These are phyloP conservation scores for Cladosporium velox DNA, from an alignment of 2,329 filamentous ascomycete species.

Conservation along the genomic window DNA sequence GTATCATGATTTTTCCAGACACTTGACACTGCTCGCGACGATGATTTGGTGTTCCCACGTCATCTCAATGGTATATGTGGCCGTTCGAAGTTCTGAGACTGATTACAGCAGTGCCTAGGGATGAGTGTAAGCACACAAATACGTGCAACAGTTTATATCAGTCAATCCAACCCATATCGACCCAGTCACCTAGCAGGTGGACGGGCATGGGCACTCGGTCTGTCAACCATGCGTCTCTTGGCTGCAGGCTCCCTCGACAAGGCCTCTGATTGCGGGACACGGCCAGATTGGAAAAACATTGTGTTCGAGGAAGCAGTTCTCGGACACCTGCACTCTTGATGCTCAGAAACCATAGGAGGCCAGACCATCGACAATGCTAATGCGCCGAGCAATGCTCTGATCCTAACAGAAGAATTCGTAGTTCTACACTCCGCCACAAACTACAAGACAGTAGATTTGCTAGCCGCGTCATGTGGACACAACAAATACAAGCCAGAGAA, in stretches of 20 bases:
- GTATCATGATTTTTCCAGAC: too few species aligned
- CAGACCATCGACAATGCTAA: not conserved
- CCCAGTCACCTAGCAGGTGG: too few species aligned
- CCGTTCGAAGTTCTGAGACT: not conserved
- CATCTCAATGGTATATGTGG: not conserved
- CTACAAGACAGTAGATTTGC: not conserved
- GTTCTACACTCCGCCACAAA: not conserved
- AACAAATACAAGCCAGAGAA: not conserved
- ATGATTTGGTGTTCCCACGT: too few species aligned
- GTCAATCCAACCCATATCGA: not conserved
- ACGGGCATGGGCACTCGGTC: not conserved
- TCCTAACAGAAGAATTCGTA: not conserved
- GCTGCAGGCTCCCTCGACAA: not conserved
- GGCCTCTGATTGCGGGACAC: not conserved
- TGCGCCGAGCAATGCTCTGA: not conserved
- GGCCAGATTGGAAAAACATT: not conserved
- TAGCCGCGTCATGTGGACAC: not conserved
- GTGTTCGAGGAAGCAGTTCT: not conserved
- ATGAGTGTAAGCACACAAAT: not conserved
- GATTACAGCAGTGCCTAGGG: not conserved
- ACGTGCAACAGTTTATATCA: not conserved
- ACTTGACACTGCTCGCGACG: too few species aligned
- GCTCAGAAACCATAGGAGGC: not conserved
- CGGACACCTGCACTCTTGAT: not conserved
- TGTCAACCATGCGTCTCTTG: not conserved